phyloP scores from a whole-genome alignment of 2,329 filamentous ascomycete species.

The Fusarium succisae region DNA sequence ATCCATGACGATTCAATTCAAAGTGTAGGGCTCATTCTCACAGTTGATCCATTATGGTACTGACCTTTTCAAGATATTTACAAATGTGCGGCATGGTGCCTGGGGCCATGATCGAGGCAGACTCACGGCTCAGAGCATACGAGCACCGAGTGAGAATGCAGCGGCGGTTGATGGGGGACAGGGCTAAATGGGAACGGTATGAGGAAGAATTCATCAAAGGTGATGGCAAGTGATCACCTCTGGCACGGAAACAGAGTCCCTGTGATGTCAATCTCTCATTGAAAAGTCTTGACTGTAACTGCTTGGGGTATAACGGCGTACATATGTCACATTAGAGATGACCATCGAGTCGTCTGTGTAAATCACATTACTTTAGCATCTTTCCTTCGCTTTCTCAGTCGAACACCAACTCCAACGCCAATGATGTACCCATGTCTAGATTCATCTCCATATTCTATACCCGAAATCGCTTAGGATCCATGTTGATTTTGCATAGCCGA shows the following conservation, averaged over 20 bases:
- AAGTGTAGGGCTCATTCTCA: constrained; percentile 66
- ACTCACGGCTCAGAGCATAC: constrained; percentile 72
- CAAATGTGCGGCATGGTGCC: constrained; percentile 90
- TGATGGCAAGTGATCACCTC: constrained; percentile 46
- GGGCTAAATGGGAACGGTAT: constrained; percentile 74
- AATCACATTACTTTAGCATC: constrained; percentile 31
- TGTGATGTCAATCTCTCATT: neutral
- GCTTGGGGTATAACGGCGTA: constrained; percentile 22
- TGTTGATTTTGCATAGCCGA: constrained; percentile 92
- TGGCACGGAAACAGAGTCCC: neutral
- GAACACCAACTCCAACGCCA: constrained; percentile 36
- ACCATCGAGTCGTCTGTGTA: constrained; percentile 33
- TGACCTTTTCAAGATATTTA: constrained; percentile 67
- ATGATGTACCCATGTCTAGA: constrained; percentile 12
- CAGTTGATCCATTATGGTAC: neutral
- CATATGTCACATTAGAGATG: constrained; percentile 29
- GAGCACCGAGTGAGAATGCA: constrained; percentile 72
- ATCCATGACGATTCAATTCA: constrained; percentile 77
- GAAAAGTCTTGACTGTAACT: constrained; percentile 12
- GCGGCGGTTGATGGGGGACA: constrained; percentile 69
- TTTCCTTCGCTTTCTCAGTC: constrained; percentile 27
- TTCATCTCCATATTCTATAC: constrained; percentile 25
- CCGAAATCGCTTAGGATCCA: constrained; percentile 87
- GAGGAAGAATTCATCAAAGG: constrained; percentile 67
- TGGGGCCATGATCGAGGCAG: constrained; percentile 80